Conservation (phyloP, 2,329 filamentous ascomycete genomes). For the Verticillium longisporum region DNA sequence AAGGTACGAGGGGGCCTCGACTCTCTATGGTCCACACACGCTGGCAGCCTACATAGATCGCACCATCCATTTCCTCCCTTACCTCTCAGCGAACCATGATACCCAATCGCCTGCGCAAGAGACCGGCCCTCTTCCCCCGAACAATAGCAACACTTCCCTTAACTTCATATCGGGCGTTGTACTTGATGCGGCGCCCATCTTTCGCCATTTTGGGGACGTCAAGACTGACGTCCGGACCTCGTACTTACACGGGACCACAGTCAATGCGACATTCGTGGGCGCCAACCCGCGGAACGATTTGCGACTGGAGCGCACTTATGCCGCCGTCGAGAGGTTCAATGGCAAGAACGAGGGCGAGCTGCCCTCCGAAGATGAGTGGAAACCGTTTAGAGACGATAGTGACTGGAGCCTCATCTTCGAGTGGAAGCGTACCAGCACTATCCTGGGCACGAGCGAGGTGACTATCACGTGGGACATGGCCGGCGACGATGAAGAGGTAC, state of each 20-base stretch:
- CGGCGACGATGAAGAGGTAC: slow-evolving; percentile 45
- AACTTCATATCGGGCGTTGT: slow-evolving; percentile 76
- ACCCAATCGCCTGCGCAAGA: slow-evolving; percentile 15
- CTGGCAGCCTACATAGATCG: slow-evolving; percentile 83
- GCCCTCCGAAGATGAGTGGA: slow-evolving; percentile 43
- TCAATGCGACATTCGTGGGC: slow-evolving; percentile 67
- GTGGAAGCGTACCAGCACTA: slow-evolving; percentile 66
- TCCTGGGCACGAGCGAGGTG: slow-evolving; percentile 71
- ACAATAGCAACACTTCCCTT: slow-evolving; percentile 70
- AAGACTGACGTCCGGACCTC: slow-evolving; percentile 41
- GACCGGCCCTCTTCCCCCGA: slow-evolving; percentile 58
- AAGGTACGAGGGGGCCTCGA: slow-evolving; percentile 86
- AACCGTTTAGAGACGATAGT: slow-evolving; percentile 60
- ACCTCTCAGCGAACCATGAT: slow-evolving; percentile 2
- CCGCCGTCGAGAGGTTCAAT: slow-evolving; percentile 61
- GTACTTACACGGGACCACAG: slow-evolving; percentile 50
- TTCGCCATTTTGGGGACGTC: slow-evolving; percentile 64
- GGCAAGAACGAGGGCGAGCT: slow-evolving; percentile 7
- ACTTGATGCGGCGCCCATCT: slow-evolving; percentile 58
- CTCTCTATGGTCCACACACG: slow-evolving; percentile 77
- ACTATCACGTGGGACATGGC: slow-evolving; percentile 73
- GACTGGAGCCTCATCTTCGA: slow-evolving; percentile 79
- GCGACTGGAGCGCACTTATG: slow-evolving; percentile 69
- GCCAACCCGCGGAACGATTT: slow-evolving; percentile 88
- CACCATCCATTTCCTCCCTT: slow-evolving; percentile 31